phyloP scores from a whole-genome alignment of 257 asterid genomes.

The Scutellaria baicalensis region DNA sequence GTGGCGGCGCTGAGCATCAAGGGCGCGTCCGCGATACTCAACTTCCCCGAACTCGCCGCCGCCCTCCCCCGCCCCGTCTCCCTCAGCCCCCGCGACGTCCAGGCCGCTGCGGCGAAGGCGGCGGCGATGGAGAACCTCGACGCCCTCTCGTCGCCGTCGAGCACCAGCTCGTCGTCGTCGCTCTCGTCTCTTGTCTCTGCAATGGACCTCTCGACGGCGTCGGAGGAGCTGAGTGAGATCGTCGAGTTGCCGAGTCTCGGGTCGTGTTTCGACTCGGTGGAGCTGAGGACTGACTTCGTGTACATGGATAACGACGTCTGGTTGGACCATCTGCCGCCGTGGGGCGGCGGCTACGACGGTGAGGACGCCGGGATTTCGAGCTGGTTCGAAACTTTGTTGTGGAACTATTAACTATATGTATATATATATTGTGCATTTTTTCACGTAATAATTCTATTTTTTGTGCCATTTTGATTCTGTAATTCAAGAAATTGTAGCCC shows the following conservation, averaged over 20 bases:
- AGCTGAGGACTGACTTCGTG: constrained; percentile 28
- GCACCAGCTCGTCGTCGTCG: constrained; percentile 24
- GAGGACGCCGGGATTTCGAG: constrained; percentile 18
- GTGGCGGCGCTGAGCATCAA: constrained; percentile 43
- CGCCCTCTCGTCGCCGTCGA: not conserved
- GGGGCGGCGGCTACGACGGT: constrained; percentile 18
- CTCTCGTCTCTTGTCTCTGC: constrained; percentile 39
- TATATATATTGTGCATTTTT: not conserved
- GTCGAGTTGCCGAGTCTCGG: constrained; percentile 39
- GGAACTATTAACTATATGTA: constrained; percentile 47
- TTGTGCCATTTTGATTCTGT: not conserved
- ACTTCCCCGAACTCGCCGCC: constrained; percentile 32
- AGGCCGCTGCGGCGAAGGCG: constrained; percentile 43
- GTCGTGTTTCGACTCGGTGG: constrained; percentile 25
- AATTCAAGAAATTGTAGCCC: not conserved
- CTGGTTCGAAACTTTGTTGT: constrained; percentile 38
- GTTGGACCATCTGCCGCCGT: constrained; percentile 35
- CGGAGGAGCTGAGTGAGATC: constrained; percentile 36
- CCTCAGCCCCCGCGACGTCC: constrained; percentile 41
- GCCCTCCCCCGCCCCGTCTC: constrained; percentile 39
- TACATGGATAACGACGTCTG: constrained; percentile 26
- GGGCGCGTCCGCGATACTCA: constrained; percentile 29
- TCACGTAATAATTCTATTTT: not conserved
- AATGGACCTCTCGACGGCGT: constrained; percentile 26
- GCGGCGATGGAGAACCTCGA: constrained; percentile 44